A percentile compares a stretch with the other conserved stretches of the same genome.
Evolutionary conservation across 2,329 filamentous ascomycete genomes (phyloP).

Genomic region (Neodidymelliopsis sp.): DNA sequence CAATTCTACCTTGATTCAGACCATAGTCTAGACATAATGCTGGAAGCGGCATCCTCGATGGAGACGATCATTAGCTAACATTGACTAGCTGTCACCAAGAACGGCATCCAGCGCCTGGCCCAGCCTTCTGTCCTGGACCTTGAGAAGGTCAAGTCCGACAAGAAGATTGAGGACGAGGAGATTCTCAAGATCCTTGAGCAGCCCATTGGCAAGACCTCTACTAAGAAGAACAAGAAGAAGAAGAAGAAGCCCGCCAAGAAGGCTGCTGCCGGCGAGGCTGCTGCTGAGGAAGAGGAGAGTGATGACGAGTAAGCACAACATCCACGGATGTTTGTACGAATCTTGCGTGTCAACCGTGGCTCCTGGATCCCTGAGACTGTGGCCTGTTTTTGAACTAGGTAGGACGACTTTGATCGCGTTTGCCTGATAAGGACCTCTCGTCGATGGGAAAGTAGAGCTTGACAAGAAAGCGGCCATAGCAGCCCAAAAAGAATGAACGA

Average conservation of each 20-base stretch:
- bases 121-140: constrained; percentile 78
- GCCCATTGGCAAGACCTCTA: constrained; percentile 70
- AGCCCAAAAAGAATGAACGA: constrained; percentile 26
- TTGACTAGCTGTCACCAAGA: constrained; percentile 87
- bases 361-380: not conserved
- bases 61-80: too few species aligned
- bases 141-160: constrained; percentile 87
- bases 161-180: constrained; percentile 97
- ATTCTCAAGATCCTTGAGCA: constrained; percentile 92
- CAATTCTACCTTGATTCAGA: too few species aligned
- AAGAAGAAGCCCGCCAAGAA: constrained; percentile 76
- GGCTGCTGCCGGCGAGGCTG: constrained; percentile 60
- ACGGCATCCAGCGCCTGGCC: constrained; percentile 87
- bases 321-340: constrained; percentile 6
- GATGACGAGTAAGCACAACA: constrained; percentile 42
- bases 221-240: constrained; percentile 86
- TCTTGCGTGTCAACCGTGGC: not conserved
- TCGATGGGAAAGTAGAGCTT: constrained; percentile 2
- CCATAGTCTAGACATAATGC: too few species aligned
- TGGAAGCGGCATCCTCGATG: too few species aligned
- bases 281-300: constrained; percentile 47
- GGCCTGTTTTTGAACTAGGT: not conserved
- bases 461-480: constrained; percentile 18
- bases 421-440: constrained; percentile 1
- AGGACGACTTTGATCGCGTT: constrained; percentile 17